These are phyloP conservation scores for Yamadazyma membranifaciens DNA, from an alignment of 1,139 yeast species.

Conservation along the genomic window DNA sequence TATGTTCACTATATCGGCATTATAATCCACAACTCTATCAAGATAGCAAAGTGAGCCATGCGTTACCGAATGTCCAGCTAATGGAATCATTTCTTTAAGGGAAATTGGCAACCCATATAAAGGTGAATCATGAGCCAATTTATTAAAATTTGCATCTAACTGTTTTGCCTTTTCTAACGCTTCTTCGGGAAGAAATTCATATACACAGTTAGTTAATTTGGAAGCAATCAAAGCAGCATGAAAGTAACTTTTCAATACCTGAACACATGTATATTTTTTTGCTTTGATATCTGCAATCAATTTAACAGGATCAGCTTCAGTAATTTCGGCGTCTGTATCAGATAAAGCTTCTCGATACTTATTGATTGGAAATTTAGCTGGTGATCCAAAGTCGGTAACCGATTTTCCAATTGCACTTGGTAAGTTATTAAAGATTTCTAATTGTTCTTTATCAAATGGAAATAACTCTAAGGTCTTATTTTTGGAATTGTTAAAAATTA, in stretches of 20 bases:
- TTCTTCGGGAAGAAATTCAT: conserved; percentile 21
- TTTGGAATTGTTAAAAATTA: no score
- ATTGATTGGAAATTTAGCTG: no score
- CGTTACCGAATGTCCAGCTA: conserved; percentile 17
- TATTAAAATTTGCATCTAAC: conserved; percentile 13
- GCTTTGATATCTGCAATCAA: conserved; percentile 34
- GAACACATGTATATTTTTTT: conserved; percentile 37
- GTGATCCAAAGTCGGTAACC: no score
- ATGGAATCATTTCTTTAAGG: conserved; percentile 20
- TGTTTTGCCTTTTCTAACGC: conserved; percentile 18
- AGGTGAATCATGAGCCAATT: conserved; percentile 15
- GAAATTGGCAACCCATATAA: conserved; percentile 26
- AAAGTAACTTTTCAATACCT: conserved; percentile 43
- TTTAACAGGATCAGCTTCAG: conserved; percentile 39
- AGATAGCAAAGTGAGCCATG: conserved; percentile 20
- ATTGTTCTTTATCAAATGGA: no score
- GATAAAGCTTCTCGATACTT: conserved; percentile 23
- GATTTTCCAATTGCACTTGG: no score
- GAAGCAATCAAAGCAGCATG: conserved; percentile 17
- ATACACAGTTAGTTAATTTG: conserved; percentile 21
- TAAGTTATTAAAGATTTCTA: no score
- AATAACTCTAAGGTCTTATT: no score
- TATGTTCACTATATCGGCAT: conserved; percentile 22
- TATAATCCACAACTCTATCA: conserved; percentile 18
- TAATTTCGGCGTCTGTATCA: conserved; percentile 43